These are phyloP conservation scores for Mariannaea elegans DNA, from an alignment of 2,329 filamentous ascomycete species.

Conservation along the genomic window DNA sequence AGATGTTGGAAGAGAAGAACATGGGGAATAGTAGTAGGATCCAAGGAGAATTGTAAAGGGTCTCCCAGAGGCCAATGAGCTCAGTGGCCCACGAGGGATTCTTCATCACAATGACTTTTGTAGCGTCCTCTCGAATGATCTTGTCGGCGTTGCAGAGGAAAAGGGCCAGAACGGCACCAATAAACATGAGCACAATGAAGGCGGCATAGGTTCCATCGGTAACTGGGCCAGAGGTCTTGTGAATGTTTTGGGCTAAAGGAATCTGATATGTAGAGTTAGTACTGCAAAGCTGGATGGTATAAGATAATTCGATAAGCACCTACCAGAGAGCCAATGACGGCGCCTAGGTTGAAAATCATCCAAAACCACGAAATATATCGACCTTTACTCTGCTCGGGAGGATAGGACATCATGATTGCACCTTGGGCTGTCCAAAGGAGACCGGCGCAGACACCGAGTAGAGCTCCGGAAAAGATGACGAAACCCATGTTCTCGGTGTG, in stretches of 20 bases:
- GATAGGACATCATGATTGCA: conserved; percentile 91
- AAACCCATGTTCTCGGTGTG: conserved; percentile 75
- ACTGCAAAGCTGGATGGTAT: not conserved
- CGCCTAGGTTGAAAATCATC: conserved; percentile 94
- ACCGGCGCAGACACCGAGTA: conserved; percentile 81
- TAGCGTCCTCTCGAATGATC: conserved; percentile 51
- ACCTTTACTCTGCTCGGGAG: conserved; percentile 81
- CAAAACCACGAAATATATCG: conserved; percentile 92
- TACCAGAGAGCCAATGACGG: conserved; percentile 80
- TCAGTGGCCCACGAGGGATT: conserved; percentile 48
- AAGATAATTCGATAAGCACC: conserved; percentile 28
- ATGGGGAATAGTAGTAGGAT: conserved; percentile 55
- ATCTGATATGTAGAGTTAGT: conserved; percentile 52
- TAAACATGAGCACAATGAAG: conserved; percentile 57
- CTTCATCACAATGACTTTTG: conserved; percentile 45
- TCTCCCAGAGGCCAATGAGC: conserved; percentile 53
- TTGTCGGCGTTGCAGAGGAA: conserved; percentile 58
- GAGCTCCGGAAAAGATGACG: conserved; percentile 78
- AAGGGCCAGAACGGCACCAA: conserved; percentile 57
- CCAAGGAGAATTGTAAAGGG: conserved; percentile 46
- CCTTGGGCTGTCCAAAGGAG: conserved; percentile 86
- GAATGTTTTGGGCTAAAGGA: conserved; percentile 76
- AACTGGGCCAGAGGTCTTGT: conserved; percentile 60
- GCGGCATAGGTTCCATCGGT: conserved; percentile 60
- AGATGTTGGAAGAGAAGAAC: conserved; percentile 64